Conservation (phyloP, 306 rosid genomes). For the Fragaria ananassa region DNA sequence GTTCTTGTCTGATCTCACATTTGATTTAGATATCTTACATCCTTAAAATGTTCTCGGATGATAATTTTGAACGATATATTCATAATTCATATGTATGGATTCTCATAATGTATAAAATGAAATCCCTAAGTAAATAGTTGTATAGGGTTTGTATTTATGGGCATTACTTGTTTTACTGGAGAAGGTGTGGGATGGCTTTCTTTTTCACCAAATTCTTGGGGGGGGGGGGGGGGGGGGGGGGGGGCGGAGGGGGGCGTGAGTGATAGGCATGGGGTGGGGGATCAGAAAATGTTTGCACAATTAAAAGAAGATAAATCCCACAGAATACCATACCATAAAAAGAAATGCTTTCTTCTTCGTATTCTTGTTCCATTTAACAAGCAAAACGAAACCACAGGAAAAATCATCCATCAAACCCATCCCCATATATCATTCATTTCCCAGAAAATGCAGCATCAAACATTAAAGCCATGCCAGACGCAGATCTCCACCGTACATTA, state of each 20-base stretch:
- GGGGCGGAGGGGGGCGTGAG: no score
- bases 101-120: neutral
- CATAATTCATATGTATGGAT: neutral
- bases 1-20: neutral
- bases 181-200: conserved; percentile 33
- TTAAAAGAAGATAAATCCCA: neutral
- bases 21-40: neutral
- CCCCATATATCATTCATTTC: neutral
- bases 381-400: neutral
- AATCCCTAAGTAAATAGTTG: neutral
- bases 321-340: conserved; percentile 16
- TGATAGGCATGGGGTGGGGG: neutral
- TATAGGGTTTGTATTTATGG: neutral
- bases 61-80: neutral
- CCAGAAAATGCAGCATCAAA: neutral
- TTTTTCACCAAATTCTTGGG: conserved; percentile 51
- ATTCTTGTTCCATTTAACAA: neutral
- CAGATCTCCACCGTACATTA: neutral
- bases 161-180: neutral
- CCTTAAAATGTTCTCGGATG: no score
- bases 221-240: no score
- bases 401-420: conserved; percentile 4
- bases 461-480: neutral
- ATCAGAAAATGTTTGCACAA: conserved; percentile 20
- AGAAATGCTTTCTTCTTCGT: conserved; percentile 12